These are phyloP conservation scores for Solanum ahanhuiri DNA, from an alignment of 257 asterid species.

Conservation along the genomic window DNA sequence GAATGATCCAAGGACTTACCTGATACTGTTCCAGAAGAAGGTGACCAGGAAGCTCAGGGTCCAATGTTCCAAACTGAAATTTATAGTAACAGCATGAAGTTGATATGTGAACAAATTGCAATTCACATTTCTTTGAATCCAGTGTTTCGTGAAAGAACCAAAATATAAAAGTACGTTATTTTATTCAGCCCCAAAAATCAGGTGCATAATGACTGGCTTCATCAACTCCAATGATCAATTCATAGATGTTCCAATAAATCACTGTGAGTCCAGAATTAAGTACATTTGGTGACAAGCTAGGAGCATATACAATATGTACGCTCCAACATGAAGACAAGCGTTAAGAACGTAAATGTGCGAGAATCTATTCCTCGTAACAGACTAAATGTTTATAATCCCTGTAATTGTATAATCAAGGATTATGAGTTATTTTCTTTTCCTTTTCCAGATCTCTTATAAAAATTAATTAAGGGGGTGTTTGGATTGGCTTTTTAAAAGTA, in stretches of 20 bases:
- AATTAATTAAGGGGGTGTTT: not conserved
- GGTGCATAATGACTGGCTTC: not conserved
- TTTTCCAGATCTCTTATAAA: not conserved
- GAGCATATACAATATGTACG: not conserved
- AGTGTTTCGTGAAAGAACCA: not conserved
- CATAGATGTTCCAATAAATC: not conserved
- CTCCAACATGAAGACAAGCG: not conserved
- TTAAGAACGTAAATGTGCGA: not conserved
- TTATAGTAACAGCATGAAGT: not conserved
- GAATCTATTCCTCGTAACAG: not conserved
- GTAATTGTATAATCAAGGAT: not conserved
- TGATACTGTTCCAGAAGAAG: slow-evolving; percentile 95
- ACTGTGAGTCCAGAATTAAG: not conserved
- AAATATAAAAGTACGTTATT: not conserved
- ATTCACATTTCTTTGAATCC: not conserved
- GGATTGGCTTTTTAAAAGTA: not conserved
- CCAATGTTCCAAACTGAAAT: slow-evolving; percentile 73
- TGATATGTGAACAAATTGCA: not conserved
- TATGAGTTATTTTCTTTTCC: not conserved
- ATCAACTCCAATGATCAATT: not conserved
- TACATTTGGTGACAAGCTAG: not conserved
- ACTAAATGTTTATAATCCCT: not conserved
- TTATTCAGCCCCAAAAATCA: not conserved
- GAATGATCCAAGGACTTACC: slow-evolving; percentile 27
- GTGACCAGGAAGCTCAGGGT: slow-evolving; percentile 95